Base-by-base conservation (phyloP, 352 stramenopile genomes). In the Pythium myriotylum region DNA sequence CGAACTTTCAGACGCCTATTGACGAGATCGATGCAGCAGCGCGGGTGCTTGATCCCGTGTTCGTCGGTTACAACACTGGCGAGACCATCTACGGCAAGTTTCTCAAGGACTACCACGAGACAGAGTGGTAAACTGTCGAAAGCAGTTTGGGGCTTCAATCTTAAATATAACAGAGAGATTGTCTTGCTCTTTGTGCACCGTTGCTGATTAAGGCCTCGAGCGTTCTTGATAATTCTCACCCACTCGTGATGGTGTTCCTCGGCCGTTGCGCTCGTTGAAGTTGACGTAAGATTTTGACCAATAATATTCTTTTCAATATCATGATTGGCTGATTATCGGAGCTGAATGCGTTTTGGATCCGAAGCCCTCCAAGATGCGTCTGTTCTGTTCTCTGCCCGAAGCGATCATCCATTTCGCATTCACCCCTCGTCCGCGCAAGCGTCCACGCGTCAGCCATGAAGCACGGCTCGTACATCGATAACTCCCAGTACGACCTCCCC, bases 1-100 rank as follows among this genome's bases (percentile, higher is more conserved):
- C 97, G 74, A 78, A 97, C 52, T 99, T 99, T 77, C 95, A 95
- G 82, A 99, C 96, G 26, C 96, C 96, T 7, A 98, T 99, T 65
- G 96, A 99, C 77, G 96, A 99, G 77, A 89, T 98, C 43, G 96
- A 99, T 76, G 96, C 96, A 3, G 86, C 96, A 6, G 91, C 94
- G 14, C 88, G 96, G 27, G 95, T 99, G 23, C 68, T 99, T 23
- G 96, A 99, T 76, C 95, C 96, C 0, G 90, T 99, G 26, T 98
- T 99, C 72, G 76, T 87, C 20, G 94, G 82, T 59, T 92, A 80
- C 76, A 92, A 87, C 63, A 74, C 67, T 39, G 70, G 81, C 61
- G 76, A 91, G 54, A 65, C 71, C 13, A 55, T 84, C 43, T 91
- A 84, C 49, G 87, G 87, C 59, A 88, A 92, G 53, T 96, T 96